Conservation (phyloP, 2,329 filamentous ascomycete genomes). For the Hypoxylon sp. region DNA sequence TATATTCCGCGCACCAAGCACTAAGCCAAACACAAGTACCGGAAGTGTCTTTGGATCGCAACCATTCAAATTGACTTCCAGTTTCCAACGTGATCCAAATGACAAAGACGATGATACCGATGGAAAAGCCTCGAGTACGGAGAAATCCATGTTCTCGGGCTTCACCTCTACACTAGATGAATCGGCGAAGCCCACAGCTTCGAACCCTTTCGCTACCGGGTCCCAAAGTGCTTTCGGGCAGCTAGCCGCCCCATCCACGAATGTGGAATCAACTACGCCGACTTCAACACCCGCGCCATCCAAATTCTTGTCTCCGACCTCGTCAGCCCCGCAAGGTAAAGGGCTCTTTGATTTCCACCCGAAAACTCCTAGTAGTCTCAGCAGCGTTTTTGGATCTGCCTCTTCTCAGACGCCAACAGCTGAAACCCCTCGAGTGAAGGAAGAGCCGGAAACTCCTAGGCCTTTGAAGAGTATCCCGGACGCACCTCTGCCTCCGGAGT, state of each 20-base stretch:
- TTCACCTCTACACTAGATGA: constrained; percentile 73
- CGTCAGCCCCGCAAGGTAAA: constrained; percentile 54
- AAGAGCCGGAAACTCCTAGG: constrained; percentile 56
- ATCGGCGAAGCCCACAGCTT: constrained; percentile 57
- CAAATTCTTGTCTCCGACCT: constrained; percentile 60
- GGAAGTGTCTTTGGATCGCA: constrained; percentile 62
- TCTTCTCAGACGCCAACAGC: constrained; percentile 44
- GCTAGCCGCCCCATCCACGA: constrained; percentile 34
- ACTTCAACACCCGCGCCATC: constrained; percentile 67
- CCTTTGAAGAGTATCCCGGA: constrained; percentile 50
- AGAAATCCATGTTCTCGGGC: constrained; percentile 69
- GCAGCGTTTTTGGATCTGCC: constrained; percentile 44
- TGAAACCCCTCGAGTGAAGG: constrained; percentile 57
- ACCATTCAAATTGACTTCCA: constrained; percentile 77
- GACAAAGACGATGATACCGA: constrained; percentile 70
- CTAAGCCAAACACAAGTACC: constrained; percentile 56
- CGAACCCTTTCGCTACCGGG: constrained; percentile 51
- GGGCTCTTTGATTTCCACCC: constrained; percentile 57
- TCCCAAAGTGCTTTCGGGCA: constrained; percentile 46
- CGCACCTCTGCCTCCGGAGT: constrained; percentile 68
- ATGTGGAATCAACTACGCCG: constrained; percentile 63
- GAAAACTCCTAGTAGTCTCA: constrained; percentile 45
- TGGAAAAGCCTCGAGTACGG: constrained; percentile 51
- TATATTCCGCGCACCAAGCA: constrained; percentile 58
- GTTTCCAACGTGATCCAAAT: constrained; percentile 75